Conservation (phyloP, 768 basidiomycete genomes). For the Cytidiella melzeri region DNA sequence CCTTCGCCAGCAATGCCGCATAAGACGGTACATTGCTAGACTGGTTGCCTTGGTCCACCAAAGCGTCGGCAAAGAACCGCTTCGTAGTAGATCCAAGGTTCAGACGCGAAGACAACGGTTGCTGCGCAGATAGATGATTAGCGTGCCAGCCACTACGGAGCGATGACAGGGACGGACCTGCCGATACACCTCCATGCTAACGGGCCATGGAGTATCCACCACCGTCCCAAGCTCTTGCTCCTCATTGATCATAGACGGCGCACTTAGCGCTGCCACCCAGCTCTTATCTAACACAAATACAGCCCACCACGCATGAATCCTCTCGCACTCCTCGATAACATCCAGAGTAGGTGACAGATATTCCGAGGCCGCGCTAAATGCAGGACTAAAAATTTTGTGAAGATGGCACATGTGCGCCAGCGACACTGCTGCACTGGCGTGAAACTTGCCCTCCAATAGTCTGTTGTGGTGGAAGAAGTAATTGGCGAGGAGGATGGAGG, state of each 20-base stretch:
- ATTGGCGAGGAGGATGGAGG: constrained; percentile 8
- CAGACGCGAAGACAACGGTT: constrained; percentile 3
- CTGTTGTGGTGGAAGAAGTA: constrained; percentile 11
- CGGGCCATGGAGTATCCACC: constrained; percentile 40
- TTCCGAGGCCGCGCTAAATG: background rate
- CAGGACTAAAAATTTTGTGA: constrained; percentile 34
- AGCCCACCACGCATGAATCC: constrained; percentile 35
- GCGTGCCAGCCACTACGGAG: background rate
- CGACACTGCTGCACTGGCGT: constrained; percentile 13
- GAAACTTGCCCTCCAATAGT: constrained; percentile 12
- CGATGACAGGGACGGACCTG: constrained; percentile 12
- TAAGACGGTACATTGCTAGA: constrained; percentile 3
- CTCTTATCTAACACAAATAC: constrained; percentile 30
- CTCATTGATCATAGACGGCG: constrained; percentile 24
- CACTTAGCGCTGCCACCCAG: constrained; percentile 24
- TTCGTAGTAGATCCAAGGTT: constrained; percentile 6
- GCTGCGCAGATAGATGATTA: background rate
- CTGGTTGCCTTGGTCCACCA: no score
- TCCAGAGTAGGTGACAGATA: constrained; percentile 21
- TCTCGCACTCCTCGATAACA: constrained; percentile 30
- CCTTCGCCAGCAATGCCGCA: constrained; percentile 8
- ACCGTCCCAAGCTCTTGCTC: constrained; percentile 21
- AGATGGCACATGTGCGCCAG: constrained; percentile 42
- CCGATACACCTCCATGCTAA: constrained; percentile 14
- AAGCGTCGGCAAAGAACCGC: constrained; percentile 7